Conservation (phyloP, 495 filamentous ascomycete genomes). For the Aspergillus conjunctus region DNA sequence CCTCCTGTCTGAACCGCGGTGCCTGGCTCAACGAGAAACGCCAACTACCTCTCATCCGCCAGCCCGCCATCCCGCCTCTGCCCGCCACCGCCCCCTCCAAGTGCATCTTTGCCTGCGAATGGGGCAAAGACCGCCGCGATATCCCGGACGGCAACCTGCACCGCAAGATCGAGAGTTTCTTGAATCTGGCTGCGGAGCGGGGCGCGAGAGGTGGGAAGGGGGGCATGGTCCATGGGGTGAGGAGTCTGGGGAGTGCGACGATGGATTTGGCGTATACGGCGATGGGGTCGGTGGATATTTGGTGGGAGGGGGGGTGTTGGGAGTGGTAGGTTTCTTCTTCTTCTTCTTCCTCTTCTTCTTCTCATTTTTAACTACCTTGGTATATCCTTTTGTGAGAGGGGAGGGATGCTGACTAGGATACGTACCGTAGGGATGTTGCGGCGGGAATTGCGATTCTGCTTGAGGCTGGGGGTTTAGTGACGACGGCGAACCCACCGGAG, state of each 20-base stretch:
- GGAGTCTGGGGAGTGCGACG: slow-evolving; percentile 63
- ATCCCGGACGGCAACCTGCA: slow-evolving; percentile 61
- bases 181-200: slow-evolving; percentile 68
- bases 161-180: slow-evolving; percentile 68
- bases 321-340: slow-evolving; percentile 46
- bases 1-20: slow-evolving; percentile 59
- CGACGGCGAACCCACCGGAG: slow-evolving; percentile 65
- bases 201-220: slow-evolving; percentile 61
- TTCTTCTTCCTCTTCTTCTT: background rate
- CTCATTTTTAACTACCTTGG: background rate
- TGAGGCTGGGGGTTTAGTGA: slow-evolving; percentile 64
- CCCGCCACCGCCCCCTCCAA: slow-evolving; percentile 62
- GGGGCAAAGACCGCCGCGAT: slow-evolving; percentile 71
- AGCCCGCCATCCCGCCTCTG: slow-evolving; percentile 58
- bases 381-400: background rate
- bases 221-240: slow-evolving; percentile 61
- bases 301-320: slow-evolving; percentile 64
- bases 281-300: slow-evolving; percentile 60
- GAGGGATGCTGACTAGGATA: background rate
- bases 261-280: slow-evolving; percentile 59
- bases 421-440: slow-evolving; percentile 48
- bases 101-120: slow-evolving; percentile 71
- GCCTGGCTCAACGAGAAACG: slow-evolving; percentile 67
- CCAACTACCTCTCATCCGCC: slow-evolving; percentile 57
- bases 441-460: slow-evolving; percentile 58